Evolutionary conservation across 352 stramenopile species (phyloP).

Genomic region (Sclerospora graminicola): DNA sequence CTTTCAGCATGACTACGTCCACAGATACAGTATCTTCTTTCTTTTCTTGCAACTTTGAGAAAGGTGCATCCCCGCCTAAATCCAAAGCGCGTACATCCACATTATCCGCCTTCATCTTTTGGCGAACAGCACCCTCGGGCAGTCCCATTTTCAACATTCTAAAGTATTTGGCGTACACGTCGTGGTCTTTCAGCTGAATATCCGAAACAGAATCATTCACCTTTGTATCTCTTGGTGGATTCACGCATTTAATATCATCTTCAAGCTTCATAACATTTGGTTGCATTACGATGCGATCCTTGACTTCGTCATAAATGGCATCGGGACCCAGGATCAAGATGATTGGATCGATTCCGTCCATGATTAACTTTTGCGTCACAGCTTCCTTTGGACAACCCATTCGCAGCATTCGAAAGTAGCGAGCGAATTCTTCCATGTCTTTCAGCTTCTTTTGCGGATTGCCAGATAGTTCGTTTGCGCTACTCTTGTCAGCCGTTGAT

Average conservation of each 20-base stretch:
- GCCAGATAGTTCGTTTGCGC: neutral
- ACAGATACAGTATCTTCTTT: neutral
- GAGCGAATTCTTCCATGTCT: constrained; percentile 56
- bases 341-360: constrained; percentile 79
- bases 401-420: constrained; percentile 93
- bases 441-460: constrained; percentile 25
- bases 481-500: neutral
- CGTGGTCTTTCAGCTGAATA: constrained; percentile 40
- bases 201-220: neutral
- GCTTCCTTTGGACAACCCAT: constrained; percentile 85
- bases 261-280: constrained; percentile 28
- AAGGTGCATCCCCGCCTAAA: constrained; percentile 33
- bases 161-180: constrained; percentile 72
- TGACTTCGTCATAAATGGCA: constrained; percentile 52
- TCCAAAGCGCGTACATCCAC: constrained; percentile 45
- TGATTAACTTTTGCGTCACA: constrained; percentile 86
- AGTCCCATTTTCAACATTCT: constrained; percentile 90
- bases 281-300: constrained; percentile 30
- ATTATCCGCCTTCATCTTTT: constrained; percentile 69
- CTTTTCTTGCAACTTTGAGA: constrained; percentile 23
- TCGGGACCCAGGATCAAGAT: constrained; percentile 55
- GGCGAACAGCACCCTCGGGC: constrained; percentile 63
- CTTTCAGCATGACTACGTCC: constrained; percentile 28
- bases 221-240: constrained; percentile 9
- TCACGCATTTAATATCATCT: constrained; percentile 55